Conservation (phyloP, 164 flowering plant genomes). For the Warburgia ugandensis region DNA sequence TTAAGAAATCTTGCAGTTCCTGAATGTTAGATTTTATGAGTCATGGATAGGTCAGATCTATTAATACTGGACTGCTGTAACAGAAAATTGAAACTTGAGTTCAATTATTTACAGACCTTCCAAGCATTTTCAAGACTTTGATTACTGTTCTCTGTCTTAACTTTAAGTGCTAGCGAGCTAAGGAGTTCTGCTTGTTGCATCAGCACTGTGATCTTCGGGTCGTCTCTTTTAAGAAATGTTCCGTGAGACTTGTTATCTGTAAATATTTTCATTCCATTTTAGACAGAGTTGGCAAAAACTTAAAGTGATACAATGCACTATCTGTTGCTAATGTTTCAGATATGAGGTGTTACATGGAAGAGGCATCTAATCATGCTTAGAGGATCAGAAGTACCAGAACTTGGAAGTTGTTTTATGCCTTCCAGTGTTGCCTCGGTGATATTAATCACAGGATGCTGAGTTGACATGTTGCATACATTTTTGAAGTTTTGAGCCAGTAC, state of each 20-base stretch:
- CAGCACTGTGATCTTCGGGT: slow-evolving; percentile 72
- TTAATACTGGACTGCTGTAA: too few relatives aligned
- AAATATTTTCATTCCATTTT: slow-evolving; percentile 36
- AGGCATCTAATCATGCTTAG: background rate
- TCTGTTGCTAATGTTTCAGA: slow-evolving; percentile 6
- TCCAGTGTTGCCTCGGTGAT: slow-evolving; percentile 19
- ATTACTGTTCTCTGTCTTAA: slow-evolving; percentile 57
- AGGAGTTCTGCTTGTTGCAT: slow-evolving; percentile 93
- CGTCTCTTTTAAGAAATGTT: slow-evolving; percentile 69
- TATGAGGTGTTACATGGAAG: background rate
- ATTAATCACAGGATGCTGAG: slow-evolving; percentile 21
- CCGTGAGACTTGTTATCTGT: slow-evolving; percentile 42
- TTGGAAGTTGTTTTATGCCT: slow-evolving; percentile 38
- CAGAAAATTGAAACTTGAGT: background rate
- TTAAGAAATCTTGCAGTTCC: slow-evolving; percentile 79
- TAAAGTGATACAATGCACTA: background rate
- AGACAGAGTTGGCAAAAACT: too few relatives aligned
- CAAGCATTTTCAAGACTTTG: slow-evolving; percentile 93
- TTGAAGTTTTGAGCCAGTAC: slow-evolving; percentile 45
- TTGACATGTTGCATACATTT: slow-evolving; percentile 18
- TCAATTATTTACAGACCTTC: slow-evolving; percentile 52
- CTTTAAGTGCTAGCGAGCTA: slow-evolving; percentile 79
- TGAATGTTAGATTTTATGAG: slow-evolving; percentile 21
- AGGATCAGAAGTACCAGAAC: background rate
- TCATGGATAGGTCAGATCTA: too few relatives aligned